These are phyloP conservation scores for Moesziomyces sp. DNA, from an alignment of 1,284 basidiomycete species.

Conservation along the genomic window DNA sequence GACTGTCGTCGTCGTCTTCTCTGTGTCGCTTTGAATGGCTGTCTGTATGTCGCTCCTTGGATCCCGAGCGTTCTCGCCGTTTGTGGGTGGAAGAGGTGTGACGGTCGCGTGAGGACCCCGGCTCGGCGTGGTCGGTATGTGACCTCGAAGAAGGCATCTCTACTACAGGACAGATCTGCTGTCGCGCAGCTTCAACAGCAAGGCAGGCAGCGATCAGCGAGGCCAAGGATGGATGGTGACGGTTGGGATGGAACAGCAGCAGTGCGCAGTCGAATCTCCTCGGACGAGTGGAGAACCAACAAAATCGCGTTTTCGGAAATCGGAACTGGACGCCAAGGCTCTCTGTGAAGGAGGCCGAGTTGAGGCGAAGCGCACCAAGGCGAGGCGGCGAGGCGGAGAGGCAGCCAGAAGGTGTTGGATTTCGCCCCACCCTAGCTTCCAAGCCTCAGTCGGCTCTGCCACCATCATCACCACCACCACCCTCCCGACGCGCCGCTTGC, in stretches of 20 bases:
- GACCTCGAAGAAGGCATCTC: slow-evolving; percentile 29
- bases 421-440: too few relatives aligned
- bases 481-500: background rate
- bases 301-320: slow-evolving; percentile 4
- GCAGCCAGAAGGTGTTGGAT: too few relatives aligned
- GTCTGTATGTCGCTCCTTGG: slow-evolving; percentile 17
- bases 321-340: too few relatives aligned
- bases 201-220: too few relatives aligned
- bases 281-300: background rate
- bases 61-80: slow-evolving; percentile 21
- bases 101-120: slow-evolving; percentile 23
- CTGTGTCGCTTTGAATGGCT: slow-evolving; percentile 28
- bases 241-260: background rate
- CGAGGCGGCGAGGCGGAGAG: too few relatives aligned
- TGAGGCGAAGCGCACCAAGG: too few relatives aligned
- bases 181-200: too few relatives aligned
- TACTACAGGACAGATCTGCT: background rate
- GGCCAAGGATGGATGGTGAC: slow-evolving; percentile 1
- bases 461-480: background rate
- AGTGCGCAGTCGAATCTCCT: slow-evolving; percentile 2
- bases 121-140: slow-evolving; percentile 10
- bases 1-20: slow-evolving; percentile 15
- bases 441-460: too few relatives aligned
- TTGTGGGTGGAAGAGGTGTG: slow-evolving; percentile 18
- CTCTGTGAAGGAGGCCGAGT: too few relatives aligned